Base-by-base conservation (phyloP, 1,284 basidiomycete genomes). In the Rhodotorula sp. region DNA sequence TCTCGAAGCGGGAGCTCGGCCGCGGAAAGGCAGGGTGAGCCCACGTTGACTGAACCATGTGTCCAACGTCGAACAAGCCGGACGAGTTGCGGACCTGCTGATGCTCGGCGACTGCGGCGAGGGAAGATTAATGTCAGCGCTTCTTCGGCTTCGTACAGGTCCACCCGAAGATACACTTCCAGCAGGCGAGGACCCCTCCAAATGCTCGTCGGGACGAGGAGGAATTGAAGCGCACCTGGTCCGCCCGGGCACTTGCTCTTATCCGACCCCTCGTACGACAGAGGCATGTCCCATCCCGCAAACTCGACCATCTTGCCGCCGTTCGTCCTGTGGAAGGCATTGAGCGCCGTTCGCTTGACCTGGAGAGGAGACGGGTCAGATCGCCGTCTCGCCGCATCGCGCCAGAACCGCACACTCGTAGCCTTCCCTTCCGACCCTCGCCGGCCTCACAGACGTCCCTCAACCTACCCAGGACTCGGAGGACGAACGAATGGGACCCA, bases 301-400 rank as follows among this genome's bases (percentile, higher is more conserved):
- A 98, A 99, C 0, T 92, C 89, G 1, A 98, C 94, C 91, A 99
- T 94, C 82, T 96, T 96, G 24, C 89, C 96, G 50, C 86, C 89
- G 2, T 65, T 59, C 34, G 57, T 37, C 67, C 92, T 81, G 80
- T 99, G 94, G 79, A 95, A 95, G 77, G 95, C 91, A 78, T 96
- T 94, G 40, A 99, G 83, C 0, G 88, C 87, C 0, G 95, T 99
- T 9, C 68, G 64, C 55, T 70, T 70, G 34, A 64, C 8, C 50
- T 52, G 37, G 18, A 15, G 44, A 44, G 16, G 16, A 44, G 40
- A 44, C 10, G 40, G 40, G 3, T 44, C 40, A 44, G 40, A 7
- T 15, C 3, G 16, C 40, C 16, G 40, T 44, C 40, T 44, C 40
- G 40, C 16, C 40, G 40, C 40, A 7, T 44, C 40, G 40, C 11